phyloP scores from a whole-genome alignment of 2,329 filamentous ascomycete genomes.

The Escovopsis sp. region DNA sequence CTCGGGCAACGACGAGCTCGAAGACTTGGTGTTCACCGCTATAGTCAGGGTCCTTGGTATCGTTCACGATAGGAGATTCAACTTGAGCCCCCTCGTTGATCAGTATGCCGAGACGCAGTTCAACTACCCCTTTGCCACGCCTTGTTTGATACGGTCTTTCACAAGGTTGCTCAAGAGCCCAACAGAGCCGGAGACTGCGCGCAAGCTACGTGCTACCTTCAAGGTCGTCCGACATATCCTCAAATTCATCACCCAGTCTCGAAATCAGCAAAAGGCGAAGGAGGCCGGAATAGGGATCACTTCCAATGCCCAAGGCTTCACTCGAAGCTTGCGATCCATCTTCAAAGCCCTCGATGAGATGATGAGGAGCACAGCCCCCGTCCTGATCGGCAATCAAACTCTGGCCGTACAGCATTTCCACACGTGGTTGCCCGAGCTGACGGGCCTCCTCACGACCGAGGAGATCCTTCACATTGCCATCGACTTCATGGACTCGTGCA shows the following conservation, averaged over 20 bases:
- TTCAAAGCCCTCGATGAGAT: constrained; percentile 82
- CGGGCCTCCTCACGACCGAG: constrained; percentile 58
- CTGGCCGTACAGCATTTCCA: constrained; percentile 93
- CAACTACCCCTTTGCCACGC: constrained; percentile 84
- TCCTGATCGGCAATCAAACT: constrained; percentile 86
- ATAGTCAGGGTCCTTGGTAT: constrained; percentile 84
- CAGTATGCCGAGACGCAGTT: constrained; percentile 80
- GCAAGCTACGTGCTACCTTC: constrained; percentile 77
- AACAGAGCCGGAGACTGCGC: constrained; percentile 67
- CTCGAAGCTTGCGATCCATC: constrained; percentile 67
- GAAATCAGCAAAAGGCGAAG: constrained; percentile 75
- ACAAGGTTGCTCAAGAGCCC: constrained; percentile 70
- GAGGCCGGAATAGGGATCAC: constrained; percentile 78
- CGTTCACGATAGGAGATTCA: constrained; percentile 87
- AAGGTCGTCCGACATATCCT: constrained; percentile 89
- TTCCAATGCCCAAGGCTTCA: constrained; percentile 57
- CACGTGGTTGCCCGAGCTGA: constrained; percentile 87
- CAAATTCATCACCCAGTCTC: constrained; percentile 85
- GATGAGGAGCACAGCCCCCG: constrained; percentile 76
- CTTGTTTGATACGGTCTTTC: constrained; percentile 77
- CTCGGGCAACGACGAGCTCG: constrained; percentile 80
- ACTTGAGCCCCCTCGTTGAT: constrained; percentile 79
- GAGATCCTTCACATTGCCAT: constrained; percentile 86
- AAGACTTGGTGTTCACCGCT: constrained; percentile 83
- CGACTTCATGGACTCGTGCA: constrained; percentile 86